Evolutionary conservation across 2,329 filamentous ascomycete genomes (phyloP), one percentile per base, ranked within the genome.

Genomic region (Arthrobotrys conoides): DNA sequence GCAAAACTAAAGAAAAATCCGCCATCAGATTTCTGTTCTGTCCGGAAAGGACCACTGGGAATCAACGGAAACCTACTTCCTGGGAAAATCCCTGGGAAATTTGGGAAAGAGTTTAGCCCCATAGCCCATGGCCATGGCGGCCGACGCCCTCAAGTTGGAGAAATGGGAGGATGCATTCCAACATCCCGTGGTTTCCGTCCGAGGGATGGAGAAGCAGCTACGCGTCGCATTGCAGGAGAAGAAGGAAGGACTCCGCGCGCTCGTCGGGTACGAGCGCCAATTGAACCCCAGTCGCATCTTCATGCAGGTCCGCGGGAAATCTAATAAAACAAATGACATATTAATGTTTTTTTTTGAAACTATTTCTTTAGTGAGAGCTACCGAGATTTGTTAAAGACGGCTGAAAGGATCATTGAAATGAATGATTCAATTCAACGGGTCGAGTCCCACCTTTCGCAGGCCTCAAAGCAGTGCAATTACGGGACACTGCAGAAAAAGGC

Each of bases 321-420:
- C 57, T 69, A 59, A 61, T 76, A 48, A 57, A 66, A 57, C n/a
- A n/a, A n/a, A n/a, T n/a, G n/a, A n/a, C n/a, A 30, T 18, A 14
- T 3, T 30, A 30, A 30, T 30, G 6, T 30, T 16, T 24, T 1
- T n/a, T 69, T 44, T 67, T 24, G 49, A 22, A 67, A 53, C 10
- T 12, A 27, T 57, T 27, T 59, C n/a, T 55, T 38, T n/a, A 90
- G 89, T 20, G 87, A 88, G 81, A 89, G 89, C 83, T 92, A 92
- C 81, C 88, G 90, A 71, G 89, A 90, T 76, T 86, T 92, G 5
- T 86, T 92, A 67, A 88, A 88, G 46, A 91, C 90, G 0, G 90
- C 90, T 20, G 90, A 91, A 82, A 87, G 87, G 1, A 92, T 92
- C 80, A 88, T 91, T 71, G 86, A 89, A 44, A 91, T 92, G 89